Evolutionary conservation across 768 basidiomycete genomes (phyloP), one percentile per base, ranked within the genome.

Genomic region (Saitozyma sp.): DNA sequence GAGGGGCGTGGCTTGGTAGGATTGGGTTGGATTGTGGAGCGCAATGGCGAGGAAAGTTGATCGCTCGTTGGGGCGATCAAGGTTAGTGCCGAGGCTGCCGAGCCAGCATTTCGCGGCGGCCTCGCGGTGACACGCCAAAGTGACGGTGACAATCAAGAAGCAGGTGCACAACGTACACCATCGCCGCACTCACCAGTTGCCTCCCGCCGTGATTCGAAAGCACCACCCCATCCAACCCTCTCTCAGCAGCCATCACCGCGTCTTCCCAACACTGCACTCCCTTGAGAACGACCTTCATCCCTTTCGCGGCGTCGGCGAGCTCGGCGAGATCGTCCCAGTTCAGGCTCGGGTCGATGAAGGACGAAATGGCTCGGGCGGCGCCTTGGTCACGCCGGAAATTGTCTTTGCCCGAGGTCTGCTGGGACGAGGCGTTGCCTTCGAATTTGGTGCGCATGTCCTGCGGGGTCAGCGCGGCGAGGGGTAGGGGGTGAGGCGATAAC

Each of bases 361-460:
- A 90, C 86, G 93, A 80, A 75, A 98, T 98, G 11, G 95, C 95
- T 63, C 92, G 83, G 6, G 96, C 93, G 9, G 92, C 94, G 41
- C 95, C 95, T 76, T 96, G 90, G 56, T 89, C 87, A 49, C 89
- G 86, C 71, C 93, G 88, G 50, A 93, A 86, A 38, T 80, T 81
- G 42, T 76, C 76, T 38, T 83, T 82, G 39, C 79, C 78, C 39
- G 58, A 53, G 37, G 74, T 64, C 50, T 78, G 77, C 37, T 73
- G 71, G 9, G 72, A 60, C 14, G 82, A 78, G 3, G 86, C 87
- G 41, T 88, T 89, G 2, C 89, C 92, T 45, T 89, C 91, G 64
- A 97, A 97, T 76, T 92, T 95, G 87, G 89, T 89, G 29, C 95
- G 84, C 93, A 98, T 97, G 74, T 98, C 95, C 86, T 85, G 49